Evolutionary conservation across 1,284 basidiomycete genomes (phyloP).

Genomic region (Ganoderma leucocontextum): DNA sequence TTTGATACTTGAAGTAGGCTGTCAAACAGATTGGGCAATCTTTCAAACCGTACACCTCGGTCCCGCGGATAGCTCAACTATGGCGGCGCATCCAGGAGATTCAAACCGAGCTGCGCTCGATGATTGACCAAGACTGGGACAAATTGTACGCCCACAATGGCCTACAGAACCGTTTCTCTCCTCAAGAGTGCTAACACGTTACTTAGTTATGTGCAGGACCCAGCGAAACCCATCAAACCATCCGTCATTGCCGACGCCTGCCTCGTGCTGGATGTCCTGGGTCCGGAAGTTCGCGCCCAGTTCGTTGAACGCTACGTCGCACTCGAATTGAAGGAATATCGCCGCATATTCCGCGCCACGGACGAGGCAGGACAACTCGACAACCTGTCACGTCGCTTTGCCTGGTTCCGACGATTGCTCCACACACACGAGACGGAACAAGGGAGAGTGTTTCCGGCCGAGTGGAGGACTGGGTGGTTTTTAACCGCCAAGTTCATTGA

Average conservation of each 20-base stretch:
- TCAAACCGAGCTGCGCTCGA: slow-evolving; percentile 78
- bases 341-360: slow-evolving; percentile 91
- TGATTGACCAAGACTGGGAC: slow-evolving; percentile 90
- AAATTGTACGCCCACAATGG: slow-evolving; percentile 78
- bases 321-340: slow-evolving; percentile 94
- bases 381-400: slow-evolving; percentile 92
- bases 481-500: slow-evolving; percentile 86
- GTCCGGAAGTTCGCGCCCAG: slow-evolving; percentile 80
- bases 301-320: slow-evolving; percentile 92
- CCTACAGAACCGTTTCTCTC: slow-evolving; percentile 20
- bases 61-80: slow-evolving; percentile 80
- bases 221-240: slow-evolving; percentile 71
- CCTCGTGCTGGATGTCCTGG: slow-evolving; percentile 86
- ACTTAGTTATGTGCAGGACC: slow-evolving; percentile 80
- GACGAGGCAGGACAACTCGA: slow-evolving; percentile 97
- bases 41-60: slow-evolving; percentile 79
- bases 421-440: slow-evolving; percentile 90
- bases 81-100: slow-evolving; percentile 83
- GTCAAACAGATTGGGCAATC: slow-evolving; percentile 84
- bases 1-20: slow-evolving; percentile 57
- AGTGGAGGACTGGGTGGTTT: slow-evolving; percentile 86
- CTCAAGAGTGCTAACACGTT: neutral
- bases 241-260: slow-evolving; percentile 81
- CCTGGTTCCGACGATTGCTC: slow-evolving; percentile 95
- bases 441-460: slow-evolving; percentile 79